Conservation (phyloP, 768 basidiomycete species). For the Dictyophora rubrovolvata region DNA sequence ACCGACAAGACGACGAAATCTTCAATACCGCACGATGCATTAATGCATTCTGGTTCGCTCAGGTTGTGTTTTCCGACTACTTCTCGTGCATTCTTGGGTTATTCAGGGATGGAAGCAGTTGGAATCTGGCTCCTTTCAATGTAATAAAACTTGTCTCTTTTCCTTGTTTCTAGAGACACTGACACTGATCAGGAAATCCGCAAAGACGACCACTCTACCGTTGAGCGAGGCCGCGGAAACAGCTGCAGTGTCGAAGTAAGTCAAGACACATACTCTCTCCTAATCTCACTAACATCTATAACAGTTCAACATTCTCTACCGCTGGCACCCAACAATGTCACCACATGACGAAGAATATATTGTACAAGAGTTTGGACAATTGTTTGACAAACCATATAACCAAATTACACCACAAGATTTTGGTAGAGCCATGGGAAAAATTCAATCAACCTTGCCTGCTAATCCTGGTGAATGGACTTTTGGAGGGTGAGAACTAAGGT, state of each 20-base stretch:
- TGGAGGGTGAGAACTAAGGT: slow-evolving; percentile 27
- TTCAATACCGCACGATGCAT: slow-evolving; percentile 74
- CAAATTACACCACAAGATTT: slow-evolving; percentile 2
- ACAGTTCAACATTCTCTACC: slow-evolving; percentile 8
- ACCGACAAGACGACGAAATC: slow-evolving; percentile 62
- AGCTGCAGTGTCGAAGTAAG: slow-evolving; percentile 71
- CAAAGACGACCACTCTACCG: slow-evolving; percentile 46
- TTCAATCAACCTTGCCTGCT: neutral
- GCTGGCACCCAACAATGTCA: slow-evolving; percentile 26
- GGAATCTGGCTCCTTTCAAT: slow-evolving; percentile 69
- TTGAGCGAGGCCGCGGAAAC: slow-evolving; percentile 76
- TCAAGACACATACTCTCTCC: neutral
- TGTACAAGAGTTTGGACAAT: slow-evolving; percentile 19
- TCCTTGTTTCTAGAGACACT: neutral
- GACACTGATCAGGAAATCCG: slow-evolving; percentile 48
- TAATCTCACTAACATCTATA: neutral
- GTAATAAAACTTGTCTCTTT: slow-evolving; percentile 24
- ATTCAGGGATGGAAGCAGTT: slow-evolving; percentile 60
- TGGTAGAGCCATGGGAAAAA: neutral
- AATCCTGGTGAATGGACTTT: slow-evolving; percentile 38
- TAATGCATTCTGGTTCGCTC: slow-evolving; percentile 74
- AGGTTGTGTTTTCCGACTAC: slow-evolving; percentile 76
- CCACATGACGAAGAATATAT: slow-evolving; percentile 23
- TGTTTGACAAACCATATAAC: slow-evolving; percentile 20
- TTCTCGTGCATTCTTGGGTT: slow-evolving; percentile 75